Evolutionary conservation across 2,329 filamentous ascomycete genomes (phyloP).

Genomic region (Fusarium lateritium): DNA sequence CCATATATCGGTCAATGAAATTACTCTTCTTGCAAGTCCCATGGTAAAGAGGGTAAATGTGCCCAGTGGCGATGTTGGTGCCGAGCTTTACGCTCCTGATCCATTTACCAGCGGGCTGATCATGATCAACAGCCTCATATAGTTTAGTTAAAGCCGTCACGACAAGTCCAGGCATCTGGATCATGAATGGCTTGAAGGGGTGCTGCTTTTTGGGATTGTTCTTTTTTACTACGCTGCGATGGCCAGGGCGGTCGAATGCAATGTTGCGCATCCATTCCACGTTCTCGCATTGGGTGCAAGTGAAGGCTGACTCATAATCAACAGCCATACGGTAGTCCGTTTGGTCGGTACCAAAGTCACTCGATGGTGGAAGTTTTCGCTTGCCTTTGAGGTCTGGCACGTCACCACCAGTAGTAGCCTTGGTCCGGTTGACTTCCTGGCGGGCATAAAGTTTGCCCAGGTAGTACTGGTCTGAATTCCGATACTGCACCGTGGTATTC

Average conservation of each 20-base stretch:
- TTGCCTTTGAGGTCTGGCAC: background rate
- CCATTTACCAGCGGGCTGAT: slow-evolving; percentile 51
- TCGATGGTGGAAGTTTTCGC: background rate
- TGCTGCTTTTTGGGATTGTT: slow-evolving; percentile 48
- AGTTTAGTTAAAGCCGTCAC: slow-evolving; percentile 50
- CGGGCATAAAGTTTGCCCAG: slow-evolving; percentile 59
- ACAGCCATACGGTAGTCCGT: slow-evolving; percentile 56
- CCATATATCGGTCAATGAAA: slow-evolving; percentile 32
- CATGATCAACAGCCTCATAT: slow-evolving; percentile 50
- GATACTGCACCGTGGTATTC: slow-evolving; percentile 48
- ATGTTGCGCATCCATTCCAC: slow-evolving; percentile 5
- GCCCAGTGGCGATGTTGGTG: slow-evolving; percentile 53
- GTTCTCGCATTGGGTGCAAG: slow-evolving; percentile 22
- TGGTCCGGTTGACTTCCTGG: slow-evolving; percentile 58
- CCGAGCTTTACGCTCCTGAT: slow-evolving; percentile 53
- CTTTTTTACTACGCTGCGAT: slow-evolving; percentile 38
- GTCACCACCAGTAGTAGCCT: slow-evolving; percentile 31
- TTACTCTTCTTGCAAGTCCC: slow-evolving; percentile 32
- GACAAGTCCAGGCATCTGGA: slow-evolving; percentile 54
- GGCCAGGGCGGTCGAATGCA: slow-evolving; percentile 1
- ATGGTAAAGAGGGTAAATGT: slow-evolving; percentile 38
- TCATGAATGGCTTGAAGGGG: slow-evolving; percentile 50
- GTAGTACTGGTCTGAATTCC: slow-evolving; percentile 61
- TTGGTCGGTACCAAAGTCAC: background rate
- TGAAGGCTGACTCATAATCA: slow-evolving; percentile 58